Conservation (phyloP, 495 filamentous ascomycete genomes). For the Neurospora hispaniola region DNA sequence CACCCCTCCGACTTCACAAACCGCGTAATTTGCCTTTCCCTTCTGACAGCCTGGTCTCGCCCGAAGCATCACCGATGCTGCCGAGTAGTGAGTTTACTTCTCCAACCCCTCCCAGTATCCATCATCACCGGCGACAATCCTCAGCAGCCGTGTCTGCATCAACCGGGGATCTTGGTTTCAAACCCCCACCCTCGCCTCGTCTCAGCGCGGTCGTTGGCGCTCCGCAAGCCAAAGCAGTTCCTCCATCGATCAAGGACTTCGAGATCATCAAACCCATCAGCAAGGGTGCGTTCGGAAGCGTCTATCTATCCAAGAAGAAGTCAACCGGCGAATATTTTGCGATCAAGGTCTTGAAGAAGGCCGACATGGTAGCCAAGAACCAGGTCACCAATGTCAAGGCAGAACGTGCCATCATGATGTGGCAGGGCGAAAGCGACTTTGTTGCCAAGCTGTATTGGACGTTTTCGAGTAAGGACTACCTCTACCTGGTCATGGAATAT, state of each 20-base stretch:
- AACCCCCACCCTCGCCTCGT: conserved; percentile 71
- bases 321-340: conserved; percentile 96
- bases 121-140: conserved; percentile 85
- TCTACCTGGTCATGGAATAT: conserved; percentile 99
- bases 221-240: conserved; percentile 62
- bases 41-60: conserved; percentile 69
- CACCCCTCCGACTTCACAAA: conserved; percentile 78
- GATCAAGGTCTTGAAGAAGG: conserved; percentile 96
- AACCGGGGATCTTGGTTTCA: conserved; percentile 39
- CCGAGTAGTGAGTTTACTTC: conserved; percentile 71
- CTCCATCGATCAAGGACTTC: conserved; percentile 96
- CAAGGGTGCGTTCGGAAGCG: conserved; percentile 96
- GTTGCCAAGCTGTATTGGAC: conserved; percentile 99
- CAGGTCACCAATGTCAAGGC: conserved; percentile 99
- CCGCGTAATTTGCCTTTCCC: conserved; percentile 61
- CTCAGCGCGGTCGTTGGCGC: conserved; percentile 63
- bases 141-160: conserved; percentile 70
- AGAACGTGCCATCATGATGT: conserved; percentile 99
- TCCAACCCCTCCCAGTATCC: conserved; percentile 42
- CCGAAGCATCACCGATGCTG: conserved; percentile 79
- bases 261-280: conserved; percentile 99
- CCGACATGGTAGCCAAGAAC: conserved; percentile 99
- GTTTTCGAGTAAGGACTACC: conserved; percentile 97
- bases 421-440: conserved; percentile 98
- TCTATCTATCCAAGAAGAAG: conserved; percentile 96